Evolutionary conservation across 176 grass and related monocot species (phyloP).

Genomic region (Oryza rufipogon): DNA sequence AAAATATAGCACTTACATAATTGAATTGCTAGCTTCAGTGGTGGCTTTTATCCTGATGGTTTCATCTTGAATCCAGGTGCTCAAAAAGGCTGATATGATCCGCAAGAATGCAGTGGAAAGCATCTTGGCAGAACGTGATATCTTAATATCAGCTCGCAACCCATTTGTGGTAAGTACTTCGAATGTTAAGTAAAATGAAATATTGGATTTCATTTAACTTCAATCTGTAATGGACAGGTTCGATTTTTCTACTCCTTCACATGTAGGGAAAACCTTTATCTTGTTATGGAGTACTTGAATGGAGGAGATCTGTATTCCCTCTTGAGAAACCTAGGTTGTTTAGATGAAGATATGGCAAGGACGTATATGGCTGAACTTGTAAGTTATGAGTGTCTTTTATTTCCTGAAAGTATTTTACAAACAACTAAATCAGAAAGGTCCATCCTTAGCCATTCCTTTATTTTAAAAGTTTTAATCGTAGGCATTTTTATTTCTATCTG

Average conservation of each 20-base stretch:
- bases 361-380: slow-evolving; percentile 94
- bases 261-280: slow-evolving; percentile 98
- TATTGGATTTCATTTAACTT: slow-evolving; percentile 41
- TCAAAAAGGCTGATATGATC: slow-evolving; percentile 96
- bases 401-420: slow-evolving; percentile 17
- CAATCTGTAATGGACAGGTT: slow-evolving; percentile 63
- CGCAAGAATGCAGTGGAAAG: slow-evolving; percentile 97
- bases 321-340: slow-evolving; percentile 81
- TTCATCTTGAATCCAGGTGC: slow-evolving; percentile 51
- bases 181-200: slow-evolving; percentile 9
- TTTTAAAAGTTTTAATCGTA: background rate
- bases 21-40: background rate
- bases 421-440: background rate
- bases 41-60: slow-evolving; percentile 12
- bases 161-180: slow-evolving; percentile 67
- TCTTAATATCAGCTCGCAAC: slow-evolving; percentile 85
- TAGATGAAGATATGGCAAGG: slow-evolving; percentile 94
- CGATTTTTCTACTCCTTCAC: slow-evolving; percentile 99
- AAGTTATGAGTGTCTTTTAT: slow-evolving; percentile 8
- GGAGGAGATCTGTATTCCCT: slow-evolving; percentile 96
- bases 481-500: slow-evolving; percentile 12
- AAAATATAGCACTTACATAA: background rate
- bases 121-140: slow-evolving; percentile 89
- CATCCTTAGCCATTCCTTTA: background rate
- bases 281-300: slow-evolving; percentile 99